A percentile compares a stretch with the other conserved stretches of the same genome.
Evolutionary conservation across 2,329 filamentous ascomycete genomes (phyloP).

Genomic region (Tolypocladium tundrense): DNA sequence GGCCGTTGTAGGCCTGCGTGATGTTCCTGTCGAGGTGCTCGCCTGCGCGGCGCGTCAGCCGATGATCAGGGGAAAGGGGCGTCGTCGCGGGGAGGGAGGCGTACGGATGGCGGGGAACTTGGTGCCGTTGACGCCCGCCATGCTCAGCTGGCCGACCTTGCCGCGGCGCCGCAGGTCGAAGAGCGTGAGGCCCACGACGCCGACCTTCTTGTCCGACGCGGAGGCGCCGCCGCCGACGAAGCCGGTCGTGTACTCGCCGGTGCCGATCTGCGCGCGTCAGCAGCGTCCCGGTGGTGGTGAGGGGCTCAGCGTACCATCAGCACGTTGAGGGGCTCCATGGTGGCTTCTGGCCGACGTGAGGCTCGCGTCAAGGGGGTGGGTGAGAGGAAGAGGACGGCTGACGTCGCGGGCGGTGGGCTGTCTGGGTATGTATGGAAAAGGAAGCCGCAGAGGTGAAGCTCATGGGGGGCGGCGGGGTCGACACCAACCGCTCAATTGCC

Average conservation of each 20-base stretch:
- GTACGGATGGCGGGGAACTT: conserved; percentile 87
- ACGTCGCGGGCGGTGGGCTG: neutral
- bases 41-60: conserved; percentile 33
- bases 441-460: neutral
- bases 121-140: conserved; percentile 80
- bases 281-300: neutral
- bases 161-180: conserved; percentile 83
- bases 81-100: conserved; percentile 18
- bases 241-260: conserved; percentile 93
- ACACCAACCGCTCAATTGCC: neutral
- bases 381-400: no score
- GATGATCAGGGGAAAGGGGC: no score
- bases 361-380: neutral
- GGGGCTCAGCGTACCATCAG: conserved; percentile 47
- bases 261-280: conserved; percentile 54
- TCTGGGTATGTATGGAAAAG: no score
- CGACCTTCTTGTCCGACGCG: conserved; percentile 89
- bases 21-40: conserved; percentile 85
- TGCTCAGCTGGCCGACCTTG: conserved; percentile 75
- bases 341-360: conserved; percentile 3
- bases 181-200: conserved; percentile 80
- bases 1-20: conserved; percentile 72
- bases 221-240: conserved; percentile 79
- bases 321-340: conserved; percentile 53
- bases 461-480: neutral